Evolutionary conservation across 2,329 filamentous ascomycete species (phyloP).

Genomic region (Purpureocillium lavendulum): DNA sequence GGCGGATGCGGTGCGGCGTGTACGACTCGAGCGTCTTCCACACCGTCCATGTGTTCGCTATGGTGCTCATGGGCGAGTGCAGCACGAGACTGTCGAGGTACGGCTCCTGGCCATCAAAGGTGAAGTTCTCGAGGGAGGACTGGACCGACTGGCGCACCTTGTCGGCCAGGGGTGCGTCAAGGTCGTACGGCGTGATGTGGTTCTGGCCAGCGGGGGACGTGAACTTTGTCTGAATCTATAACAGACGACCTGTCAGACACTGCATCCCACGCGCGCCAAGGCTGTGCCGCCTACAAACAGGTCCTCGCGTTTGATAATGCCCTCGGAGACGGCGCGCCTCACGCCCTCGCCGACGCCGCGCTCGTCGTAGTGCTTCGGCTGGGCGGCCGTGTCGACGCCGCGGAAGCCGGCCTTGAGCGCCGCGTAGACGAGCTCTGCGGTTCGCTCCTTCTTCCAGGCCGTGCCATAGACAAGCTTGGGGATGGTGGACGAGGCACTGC

Average conservation of each 20-base stretch:
- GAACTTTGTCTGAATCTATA: constrained; percentile 81
- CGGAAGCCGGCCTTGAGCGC: constrained; percentile 64
- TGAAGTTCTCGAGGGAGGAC: constrained; percentile 58
- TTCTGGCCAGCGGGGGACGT: constrained; percentile 58
- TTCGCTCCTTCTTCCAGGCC: constrained; percentile 73
- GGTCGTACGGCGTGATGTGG: constrained; percentile 52
- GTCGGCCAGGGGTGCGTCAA: constrained; percentile 45
- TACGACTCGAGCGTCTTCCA: constrained; percentile 61
- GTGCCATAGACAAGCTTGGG: constrained; percentile 66
- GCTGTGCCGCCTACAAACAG: constrained; percentile 46
- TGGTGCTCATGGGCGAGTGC: constrained; percentile 45
- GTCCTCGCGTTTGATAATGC: constrained; percentile 45
- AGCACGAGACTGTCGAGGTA: constrained; percentile 70
- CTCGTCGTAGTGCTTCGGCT: constrained; percentile 73
- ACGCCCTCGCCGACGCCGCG: constrained; percentile 60
- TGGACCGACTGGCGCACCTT: constrained; percentile 61
- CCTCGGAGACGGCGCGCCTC: constrained; percentile 48
- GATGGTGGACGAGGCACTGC: constrained; percentile 25
- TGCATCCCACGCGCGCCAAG: neutral
- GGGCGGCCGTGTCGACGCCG: constrained; percentile 69
- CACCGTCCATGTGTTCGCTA: constrained; percentile 47
- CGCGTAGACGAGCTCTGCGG: constrained; percentile 56
- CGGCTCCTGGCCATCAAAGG: constrained; percentile 24
- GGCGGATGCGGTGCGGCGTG: constrained; percentile 54
- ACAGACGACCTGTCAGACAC: neutral